A percentile compares a stretch with the other conserved stretches of the same genome.
phyloP scores from a whole-genome alignment of 257 asterid genomes.

The Leonotis leonurus region DNA sequence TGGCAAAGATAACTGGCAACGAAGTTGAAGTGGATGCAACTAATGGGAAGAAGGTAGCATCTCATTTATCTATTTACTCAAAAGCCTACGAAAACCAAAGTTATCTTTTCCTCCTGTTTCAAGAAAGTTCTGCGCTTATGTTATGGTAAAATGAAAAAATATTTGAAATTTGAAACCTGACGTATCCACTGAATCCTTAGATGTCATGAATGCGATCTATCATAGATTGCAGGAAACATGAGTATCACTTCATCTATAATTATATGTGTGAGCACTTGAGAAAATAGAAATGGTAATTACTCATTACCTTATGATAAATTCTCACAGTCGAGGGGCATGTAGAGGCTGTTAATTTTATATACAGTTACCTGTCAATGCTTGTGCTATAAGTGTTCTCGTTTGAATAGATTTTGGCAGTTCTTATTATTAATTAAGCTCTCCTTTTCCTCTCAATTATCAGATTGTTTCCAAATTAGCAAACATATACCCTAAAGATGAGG shows the following conservation, averaged over 20 bases:
- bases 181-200: no score
- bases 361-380: no score
- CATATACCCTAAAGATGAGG: conserved; percentile 84
- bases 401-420: background rate
- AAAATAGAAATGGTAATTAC: no score
- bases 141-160: background rate
- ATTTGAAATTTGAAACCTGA: background rate
- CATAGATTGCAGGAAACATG: no score
- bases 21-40: conserved; percentile 57
- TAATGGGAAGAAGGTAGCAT: conserved; percentile 59
- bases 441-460: conserved; percentile 27
- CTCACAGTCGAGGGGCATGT: no score
- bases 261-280: no score
- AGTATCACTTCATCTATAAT: no score
- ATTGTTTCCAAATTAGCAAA: conserved; percentile 45
- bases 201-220: no score
- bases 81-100: no score
- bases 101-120: no score
- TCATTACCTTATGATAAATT: no score
- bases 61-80: conserved; percentile 4
- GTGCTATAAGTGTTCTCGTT: background rate
- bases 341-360: background rate
- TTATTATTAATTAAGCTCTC: conserved; percentile 4
- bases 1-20: conserved; percentile 63
- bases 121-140: no score